Base-by-base conservation (phyloP, 2,329 filamentous ascomycete species). In the Aphanocladium album region DNA sequence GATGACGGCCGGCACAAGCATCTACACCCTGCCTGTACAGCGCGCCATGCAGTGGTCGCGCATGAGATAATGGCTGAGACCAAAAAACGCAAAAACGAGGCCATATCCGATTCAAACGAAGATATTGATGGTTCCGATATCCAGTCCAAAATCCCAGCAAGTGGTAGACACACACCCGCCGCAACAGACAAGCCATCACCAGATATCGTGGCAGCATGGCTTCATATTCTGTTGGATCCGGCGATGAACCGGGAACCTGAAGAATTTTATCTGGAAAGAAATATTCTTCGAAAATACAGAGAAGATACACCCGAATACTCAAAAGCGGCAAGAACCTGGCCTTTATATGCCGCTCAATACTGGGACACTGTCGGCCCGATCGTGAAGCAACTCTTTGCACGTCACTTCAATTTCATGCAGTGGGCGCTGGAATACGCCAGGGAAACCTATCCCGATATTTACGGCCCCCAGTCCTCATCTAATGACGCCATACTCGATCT, bases 381-480 rank as follows among this genome's bases (percentile, higher is more conserved):
- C 16, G 64, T 75, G 14, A 64, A 64, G 11, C 56, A 63, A 7
- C 66, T 76, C 5, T 75, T 76, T 52, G 60, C 63, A 2, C 67
- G 63, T 23, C 64, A 67, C 1, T 69, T 66, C 51, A 72, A 69
- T 61, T 74, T 76, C 35, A 67, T 71, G 11, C 73, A 75, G 21
- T 76, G 74, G 74, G 65, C 67, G 3, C 60, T 76, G 21, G 72
- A 75, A 49, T 75, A 72, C 60, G 69, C 68, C 1, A 65, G 70
- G 21, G 64, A 68, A 21, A 68, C 62, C 2, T 73, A 66, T 56
- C 72, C 74, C 1, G 62, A 64, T 1, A 62, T 60, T 0, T 66
- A 68, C 5, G 66, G 71, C 11, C 25, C 57, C 6, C 33, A 66
- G 11, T 66, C 68, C 2, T 41, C 68, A 0, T 67, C 68, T 0